Base-by-base conservation (phyloP, 2,329 filamentous ascomycete species). In the Sphaerulina populicola region DNA sequence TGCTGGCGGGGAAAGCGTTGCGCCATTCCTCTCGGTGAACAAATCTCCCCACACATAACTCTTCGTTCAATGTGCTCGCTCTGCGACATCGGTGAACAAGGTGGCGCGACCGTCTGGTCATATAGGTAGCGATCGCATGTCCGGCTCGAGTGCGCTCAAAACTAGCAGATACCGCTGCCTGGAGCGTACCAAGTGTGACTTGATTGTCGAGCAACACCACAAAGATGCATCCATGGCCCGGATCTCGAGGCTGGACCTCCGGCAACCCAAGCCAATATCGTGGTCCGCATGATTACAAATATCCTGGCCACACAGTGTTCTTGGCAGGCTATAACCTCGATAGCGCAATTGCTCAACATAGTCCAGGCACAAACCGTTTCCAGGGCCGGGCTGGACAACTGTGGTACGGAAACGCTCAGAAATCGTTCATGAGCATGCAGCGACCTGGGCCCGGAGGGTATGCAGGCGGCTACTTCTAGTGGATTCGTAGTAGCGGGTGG, bases 391-490 rank as follows among this genome's bases (percentile, higher is more conserved):
- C 46, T 4, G 29, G 39, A 10, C 14, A 23, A 2, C 29, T 33
- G 38, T 48, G 29, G 48, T 44, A 39, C 12, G 15, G 30, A 12
- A 33, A 44, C n/a, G 42, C 42, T 27, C 21, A 33, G 1, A 15
- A 21, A 21, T 35, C 38, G 39, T 50, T 38, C 23, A 50, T 50
- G 41, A 35, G 41, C 18, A 50, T 44, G 48, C 48, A 50, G 35
- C 44, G 21, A 23, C 41, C 48, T 33, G 46, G 46, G 12, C 7
- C 27, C 8, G 38, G 37, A 33, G 14, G 37, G 8, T 48, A 42
- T 43, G 37, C 46, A 11, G 46, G 46, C n/a, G 38, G 46, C 7
- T 42, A 30, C 29, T 48, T n/a, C n/a, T 42, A 12, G 12, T 33
- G 37, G 29, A 15, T 10, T 14, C 29, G 29, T n/a, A 14, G 38